Evolutionary conservation across 345 rosid species (phyloP), one percentile per base, ranked within the genome.

Genomic region (Ricinus communis): DNA sequence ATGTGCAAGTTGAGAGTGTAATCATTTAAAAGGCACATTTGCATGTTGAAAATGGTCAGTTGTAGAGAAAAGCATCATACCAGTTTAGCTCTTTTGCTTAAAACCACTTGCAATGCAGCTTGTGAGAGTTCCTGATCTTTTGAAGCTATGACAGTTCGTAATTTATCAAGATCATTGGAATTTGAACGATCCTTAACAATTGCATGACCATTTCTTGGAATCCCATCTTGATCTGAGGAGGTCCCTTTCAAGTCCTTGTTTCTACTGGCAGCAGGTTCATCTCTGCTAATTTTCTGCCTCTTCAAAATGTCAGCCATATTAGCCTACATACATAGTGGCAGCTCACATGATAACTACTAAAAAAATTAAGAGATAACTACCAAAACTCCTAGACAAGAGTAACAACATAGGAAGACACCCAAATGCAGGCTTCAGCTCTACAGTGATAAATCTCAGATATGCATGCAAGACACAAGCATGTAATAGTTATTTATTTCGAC

Each of bases 41-140:
- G 28, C 61, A 36, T 53, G n/a, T 4, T 33, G 45, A 18, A 22
- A 59, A 59, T 24, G 31, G 22, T 1, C 63, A 19, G 22, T 31
- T 53, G 2, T 4, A 43, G 66, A 21, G 52, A 54, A 56, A 74
- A 45, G 41, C 13, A 49, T 16, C 65, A 45, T 88, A 93, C 96
- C 91, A 87, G 74, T 68, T 80, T 79, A 79, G 88, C 89, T 76
- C 91, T 90, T 74, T 80, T 85, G 27, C 82, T 74, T 64, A 74
- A 82, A 53, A 85, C 81, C 77, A 84, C 72, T 62, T 66, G 79
- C 71, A 81, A 15, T 41, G 93, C 92, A 72, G 87, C 80, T 72
- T 85, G 79, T 1, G 86, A 81, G 40, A 91, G 24, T 33, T 67
- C 63, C 61, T 73, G 67, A 31, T 82, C 88, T 68, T 71, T 85